phyloP scores from a whole-genome alignment of 768 basidiomycete genomes.

The Suillus luteus region DNA sequence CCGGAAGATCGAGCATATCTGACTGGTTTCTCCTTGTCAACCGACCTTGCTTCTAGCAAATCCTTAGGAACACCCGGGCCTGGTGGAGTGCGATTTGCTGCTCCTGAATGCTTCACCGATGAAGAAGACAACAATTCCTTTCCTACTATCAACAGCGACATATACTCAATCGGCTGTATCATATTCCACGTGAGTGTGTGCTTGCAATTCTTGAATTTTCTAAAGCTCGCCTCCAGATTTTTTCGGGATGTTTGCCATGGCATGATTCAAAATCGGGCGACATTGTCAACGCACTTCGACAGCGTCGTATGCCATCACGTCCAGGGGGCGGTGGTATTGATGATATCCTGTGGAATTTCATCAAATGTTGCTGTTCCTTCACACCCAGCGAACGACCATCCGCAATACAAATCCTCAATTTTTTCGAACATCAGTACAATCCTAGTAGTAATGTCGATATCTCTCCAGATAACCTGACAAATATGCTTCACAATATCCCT shows the following conservation, averaged over 20 bases:
- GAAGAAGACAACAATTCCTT: not conserved
- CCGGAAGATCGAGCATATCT: conserved; percentile 2
- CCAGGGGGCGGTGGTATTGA: not conserved
- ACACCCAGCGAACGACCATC: not conserved
- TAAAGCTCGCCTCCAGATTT: not conserved
- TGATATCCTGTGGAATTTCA: not conserved
- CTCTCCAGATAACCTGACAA: not conserved
- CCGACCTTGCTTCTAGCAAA: not conserved
- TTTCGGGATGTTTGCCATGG: conserved; percentile 6
- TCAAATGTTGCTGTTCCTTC: conserved; percentile 1
- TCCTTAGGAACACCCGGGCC: not conserved
- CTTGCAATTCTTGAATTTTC: not conserved
- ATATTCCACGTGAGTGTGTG: conserved; percentile 2
- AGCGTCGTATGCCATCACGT: not conserved
- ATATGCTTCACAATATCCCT: not conserved
- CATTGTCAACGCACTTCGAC: not conserved
- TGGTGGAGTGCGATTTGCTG: conserved; percentile 2
- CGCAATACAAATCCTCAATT: not conserved
- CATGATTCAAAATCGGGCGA: not conserved
- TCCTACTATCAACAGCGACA: not conserved
- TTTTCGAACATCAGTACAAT: not conserved
- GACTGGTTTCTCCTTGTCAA: conserved; percentile 1
- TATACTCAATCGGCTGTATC: conserved; percentile 1
- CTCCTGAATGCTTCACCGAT: not conserved
- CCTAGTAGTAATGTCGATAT: not conserved